Evolutionary conservation across 2,329 filamentous ascomycete species (phyloP), one percentile per base, ranked within the genome.

Genomic region (Trichophyton mentagrophytes): DNA sequence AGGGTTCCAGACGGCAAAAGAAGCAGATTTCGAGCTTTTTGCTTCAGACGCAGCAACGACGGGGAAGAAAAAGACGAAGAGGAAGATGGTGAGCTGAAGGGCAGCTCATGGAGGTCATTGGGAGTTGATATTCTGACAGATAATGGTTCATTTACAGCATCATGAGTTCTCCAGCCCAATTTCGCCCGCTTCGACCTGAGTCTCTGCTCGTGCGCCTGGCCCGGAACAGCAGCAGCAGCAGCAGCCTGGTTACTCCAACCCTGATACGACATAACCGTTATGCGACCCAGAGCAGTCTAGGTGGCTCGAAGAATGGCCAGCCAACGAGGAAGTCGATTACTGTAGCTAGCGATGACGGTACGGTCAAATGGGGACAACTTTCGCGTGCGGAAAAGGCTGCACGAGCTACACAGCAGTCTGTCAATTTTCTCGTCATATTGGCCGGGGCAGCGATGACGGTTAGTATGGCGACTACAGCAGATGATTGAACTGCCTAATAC

Each of bases 391-490:
- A 96, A 72, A 96, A 96, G 73, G 85, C 85, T 2, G 87, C 87
- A 25, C 83, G 92, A 44, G 88, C 90, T 7, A 92, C 89, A 0
- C 91, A 96, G 73, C 92, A 96, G 73, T 88, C 86, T 15, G 87
- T 95, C 77, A 96, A 97, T 74, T 84, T 96, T 65, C 80, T 86
- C 65, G 74, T 96, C 64, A 84, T 96, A 7, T 66, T 90, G 1
- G 78, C 86, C 6, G 92, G 92, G 27, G 75, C 91, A 9, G 80
- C 85, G 38, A 78, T 92, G 67, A 96, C 91, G 40, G 88, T 90
- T 79, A 64, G 80, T 67, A 55, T 47, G 22, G 42, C 17, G 57
- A 25, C 22, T 42, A 38, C 33, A 2, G 33, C 56, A 44, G 11
- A 7, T 51, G 7, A 3, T 27, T 27, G 11, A 38, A 13, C 33